A percentile compares a stretch with the other conserved stretches of the same genome.
Evolutionary conservation across 2,329 filamentous ascomycete genomes (phyloP).

Genomic region (Ascochyta clinopodiicola): DNA sequence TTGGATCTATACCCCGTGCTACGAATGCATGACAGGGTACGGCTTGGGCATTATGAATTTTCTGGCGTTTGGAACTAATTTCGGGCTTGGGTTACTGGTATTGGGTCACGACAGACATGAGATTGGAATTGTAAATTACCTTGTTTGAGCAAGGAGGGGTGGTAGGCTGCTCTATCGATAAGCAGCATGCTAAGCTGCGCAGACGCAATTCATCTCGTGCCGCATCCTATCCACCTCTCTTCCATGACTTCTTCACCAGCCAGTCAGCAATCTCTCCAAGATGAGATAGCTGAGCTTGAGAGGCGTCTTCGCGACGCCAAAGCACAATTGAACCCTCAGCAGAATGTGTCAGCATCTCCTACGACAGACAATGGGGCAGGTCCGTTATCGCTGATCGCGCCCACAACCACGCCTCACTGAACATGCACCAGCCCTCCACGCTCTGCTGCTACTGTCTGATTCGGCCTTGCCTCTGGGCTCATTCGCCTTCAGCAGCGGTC

Average conservation of each 20-base stretch:
- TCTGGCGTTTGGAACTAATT: slow-evolving; percentile 11
- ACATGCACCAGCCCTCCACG: slow-evolving; percentile 58
- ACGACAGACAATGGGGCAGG: slow-evolving; percentile 3
- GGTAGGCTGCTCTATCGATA: slow-evolving; percentile 18
- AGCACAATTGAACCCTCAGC: slow-evolving; percentile 51
- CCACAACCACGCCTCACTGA: background rate
- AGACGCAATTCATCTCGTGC: slow-evolving; percentile 18
- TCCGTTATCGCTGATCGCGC: slow-evolving; percentile 1
- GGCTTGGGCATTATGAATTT: slow-evolving; percentile 1
- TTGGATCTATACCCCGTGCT: slow-evolving; percentile 22
- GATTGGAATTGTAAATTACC: slow-evolving; percentile 9
- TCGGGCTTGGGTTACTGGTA: slow-evolving; percentile 2
- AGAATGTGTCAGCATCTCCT: slow-evolving; percentile 7
- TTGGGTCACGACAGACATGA: slow-evolving; percentile 24
- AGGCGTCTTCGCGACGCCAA: slow-evolving; percentile 55
- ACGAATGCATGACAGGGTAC: slow-evolving; percentile 13
- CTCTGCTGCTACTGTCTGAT: slow-evolving; percentile 78
- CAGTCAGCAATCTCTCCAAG: slow-evolving; percentile 41
- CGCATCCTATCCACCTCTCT: slow-evolving; percentile 19
- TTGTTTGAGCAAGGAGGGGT: slow-evolving; percentile 8
- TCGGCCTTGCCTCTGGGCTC: slow-evolving; percentile 82
- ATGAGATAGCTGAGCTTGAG: slow-evolving; percentile 68
- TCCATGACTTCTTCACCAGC: slow-evolving; percentile 35
- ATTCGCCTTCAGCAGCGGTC: slow-evolving; percentile 84
- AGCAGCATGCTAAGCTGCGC: slow-evolving; percentile 28